Evolutionary conservation across 2,329 filamentous ascomycete genomes (phyloP).

Genomic region (Microdochium nivale): DNA sequence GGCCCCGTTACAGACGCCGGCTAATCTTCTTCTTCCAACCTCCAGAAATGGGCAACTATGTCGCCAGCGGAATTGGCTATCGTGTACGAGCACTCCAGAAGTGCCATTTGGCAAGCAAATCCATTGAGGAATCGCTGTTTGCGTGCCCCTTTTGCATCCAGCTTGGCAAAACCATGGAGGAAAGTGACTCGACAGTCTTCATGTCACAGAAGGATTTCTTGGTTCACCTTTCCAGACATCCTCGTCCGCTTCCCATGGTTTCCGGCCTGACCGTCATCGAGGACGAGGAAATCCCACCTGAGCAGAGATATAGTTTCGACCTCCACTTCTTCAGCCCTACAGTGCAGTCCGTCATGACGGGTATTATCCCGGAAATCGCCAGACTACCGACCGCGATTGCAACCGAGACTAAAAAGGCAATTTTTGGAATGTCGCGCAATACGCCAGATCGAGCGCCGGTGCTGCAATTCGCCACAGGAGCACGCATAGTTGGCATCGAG

Average conservation of each 20-base stretch:
- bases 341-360: constrained; percentile 29
- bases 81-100: constrained; percentile 48
- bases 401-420: constrained; percentile 35
- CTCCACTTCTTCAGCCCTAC: constrained; percentile 36
- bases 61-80: constrained; percentile 36
- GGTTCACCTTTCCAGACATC: constrained; percentile 42
- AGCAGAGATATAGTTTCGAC: constrained; percentile 41
- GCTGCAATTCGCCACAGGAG: constrained; percentile 38
- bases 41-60: constrained; percentile 35
- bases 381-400: constrained; percentile 35
- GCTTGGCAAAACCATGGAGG: constrained; percentile 37
- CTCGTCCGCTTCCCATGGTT: constrained; percentile 41
- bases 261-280: constrained; percentile 41
- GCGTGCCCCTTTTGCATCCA: constrained; percentile 47
- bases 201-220: constrained; percentile 44
- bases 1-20: neutral
- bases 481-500: constrained; percentile 38
- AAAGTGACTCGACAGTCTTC: constrained; percentile 49
- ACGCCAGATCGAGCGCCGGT: constrained; percentile 34
- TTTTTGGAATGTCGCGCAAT: constrained; percentile 34
- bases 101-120: constrained; percentile 39
- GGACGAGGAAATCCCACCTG: constrained; percentile 26
- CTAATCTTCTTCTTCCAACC: constrained; percentile 9
- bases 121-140: constrained; percentile 44
- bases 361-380: constrained; percentile 29